A percentile compares a stretch with the other conserved stretches of the same genome.
phyloP scores from a whole-genome alignment of 768 basidiomycete species.

The Cantharellus anzutake region DNA sequence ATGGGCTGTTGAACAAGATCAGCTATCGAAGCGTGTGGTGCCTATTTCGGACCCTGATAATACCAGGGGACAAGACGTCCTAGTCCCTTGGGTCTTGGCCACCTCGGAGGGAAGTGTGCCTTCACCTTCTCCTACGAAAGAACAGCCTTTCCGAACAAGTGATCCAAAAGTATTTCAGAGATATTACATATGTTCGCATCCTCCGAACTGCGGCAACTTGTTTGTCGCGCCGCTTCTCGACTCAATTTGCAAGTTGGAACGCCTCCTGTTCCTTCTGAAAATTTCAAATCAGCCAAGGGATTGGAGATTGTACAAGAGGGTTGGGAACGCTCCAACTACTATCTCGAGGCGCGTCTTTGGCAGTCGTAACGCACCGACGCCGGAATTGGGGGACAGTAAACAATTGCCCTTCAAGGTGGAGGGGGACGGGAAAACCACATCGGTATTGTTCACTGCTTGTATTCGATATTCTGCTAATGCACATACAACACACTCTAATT shows the following conservation, averaged over 20 bases:
- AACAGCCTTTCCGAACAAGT: neutral
- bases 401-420: no score
- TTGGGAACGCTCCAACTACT: slow-evolving; percentile 83
- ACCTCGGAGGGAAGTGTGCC: slow-evolving; percentile 13
- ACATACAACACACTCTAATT: neutral
- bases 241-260: slow-evolving; percentile 36
- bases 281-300: slow-evolving; percentile 19
- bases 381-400: no score
- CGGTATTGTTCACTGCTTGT: no score
- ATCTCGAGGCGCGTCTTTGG: slow-evolving; percentile 60
- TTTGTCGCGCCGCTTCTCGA: slow-evolving; percentile 38
- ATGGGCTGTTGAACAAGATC: slow-evolving; percentile 92
- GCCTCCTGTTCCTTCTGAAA: neutral
- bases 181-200: slow-evolving; percentile 92
- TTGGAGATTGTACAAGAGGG: slow-evolving; percentile 53
- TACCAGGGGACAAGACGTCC: slow-evolving; percentile 48
- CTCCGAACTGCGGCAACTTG: slow-evolving; percentile 53
- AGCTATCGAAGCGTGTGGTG: slow-evolving; percentile 57
- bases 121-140: slow-evolving; percentile 9
- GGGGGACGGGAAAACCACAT: no score
- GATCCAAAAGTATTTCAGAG: slow-evolving; percentile 42
- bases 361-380: slow-evolving; percentile 11
- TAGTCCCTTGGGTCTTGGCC: slow-evolving; percentile 69
- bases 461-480: slow-evolving; percentile 8
- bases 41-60: slow-evolving; percentile 10